Evolutionary conservation across 768 basidiomycete species (phyloP).

Genomic region (Leccinum truebloodii): DNA sequence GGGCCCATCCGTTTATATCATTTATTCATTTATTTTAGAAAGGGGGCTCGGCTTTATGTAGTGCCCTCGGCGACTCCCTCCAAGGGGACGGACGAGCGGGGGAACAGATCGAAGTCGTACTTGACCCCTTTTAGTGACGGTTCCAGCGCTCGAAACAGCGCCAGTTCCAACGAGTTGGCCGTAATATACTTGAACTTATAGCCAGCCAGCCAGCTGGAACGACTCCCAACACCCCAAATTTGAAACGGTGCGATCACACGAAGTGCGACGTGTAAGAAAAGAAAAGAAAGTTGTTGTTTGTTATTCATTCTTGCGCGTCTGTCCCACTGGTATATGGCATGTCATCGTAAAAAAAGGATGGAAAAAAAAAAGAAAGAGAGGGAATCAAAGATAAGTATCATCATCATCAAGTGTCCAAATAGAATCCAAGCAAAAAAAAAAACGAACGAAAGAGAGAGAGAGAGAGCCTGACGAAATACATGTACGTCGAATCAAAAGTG

Average conservation of each 20-base stretch:
- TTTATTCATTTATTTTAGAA: not conserved
- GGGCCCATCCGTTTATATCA: not conserved
- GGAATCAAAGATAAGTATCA: slow-evolving; percentile 3
- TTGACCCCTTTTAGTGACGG: not conserved
- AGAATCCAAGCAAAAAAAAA: slow-evolving; percentile 5
- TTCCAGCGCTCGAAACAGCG: no score
- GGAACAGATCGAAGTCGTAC: not conserved
- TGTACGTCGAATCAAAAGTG: slow-evolving; percentile 19
- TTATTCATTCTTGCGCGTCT: not conserved
- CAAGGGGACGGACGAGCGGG: not conserved
- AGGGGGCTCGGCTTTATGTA: not conserved
- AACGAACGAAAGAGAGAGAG: slow-evolving; percentile 1
- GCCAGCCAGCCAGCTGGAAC: no score
- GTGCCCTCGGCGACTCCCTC: not conserved
- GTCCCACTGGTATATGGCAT: slow-evolving; percentile 10
- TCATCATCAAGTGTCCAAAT: slow-evolving; percentile 8
- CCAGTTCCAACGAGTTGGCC: no score
- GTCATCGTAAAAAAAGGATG: not conserved
- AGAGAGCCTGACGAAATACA: slow-evolving; percentile 9
- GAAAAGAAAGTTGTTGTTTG: not conserved
- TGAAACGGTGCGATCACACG: no score
- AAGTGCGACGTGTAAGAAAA: no score
- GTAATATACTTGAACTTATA: no score
- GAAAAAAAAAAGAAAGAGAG: not conserved
- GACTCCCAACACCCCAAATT: not conserved